Evolutionary conservation across 192 early-diverging fungal species (phyloP).

Genomic region (Geranomyces variabilis): DNA sequence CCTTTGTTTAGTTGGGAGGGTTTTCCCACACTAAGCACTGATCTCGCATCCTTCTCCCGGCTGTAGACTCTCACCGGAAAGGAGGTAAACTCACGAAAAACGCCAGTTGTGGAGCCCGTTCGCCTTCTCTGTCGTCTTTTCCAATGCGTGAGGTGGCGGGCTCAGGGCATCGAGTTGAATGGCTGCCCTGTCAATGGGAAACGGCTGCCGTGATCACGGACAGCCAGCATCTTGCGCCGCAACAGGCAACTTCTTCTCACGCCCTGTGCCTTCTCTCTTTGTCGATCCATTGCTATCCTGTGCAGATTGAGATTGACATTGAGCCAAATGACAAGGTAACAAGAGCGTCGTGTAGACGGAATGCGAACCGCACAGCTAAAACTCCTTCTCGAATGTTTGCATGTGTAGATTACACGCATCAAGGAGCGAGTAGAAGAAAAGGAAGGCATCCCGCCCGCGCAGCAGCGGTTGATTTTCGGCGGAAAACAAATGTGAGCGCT

Average conservation of each 20-base stretch:
- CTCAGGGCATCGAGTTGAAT: no score
- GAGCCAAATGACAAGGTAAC: constrained; percentile 75
- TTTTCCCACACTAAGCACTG: no score
- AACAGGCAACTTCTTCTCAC: not conserved
- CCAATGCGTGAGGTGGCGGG: no score
- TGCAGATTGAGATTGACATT: constrained; percentile 88
- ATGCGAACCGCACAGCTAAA: no score
- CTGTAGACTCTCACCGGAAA: constrained; percentile 84
- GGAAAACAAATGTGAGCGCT: constrained; percentile 95
- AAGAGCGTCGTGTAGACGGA: not conserved
- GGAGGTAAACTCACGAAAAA: constrained; percentile 80
- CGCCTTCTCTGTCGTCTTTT: not conserved
- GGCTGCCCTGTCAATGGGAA: no score
- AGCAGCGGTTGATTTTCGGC: constrained; percentile 93
- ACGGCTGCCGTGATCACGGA: no score
- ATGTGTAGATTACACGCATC: constrained; percentile 76
- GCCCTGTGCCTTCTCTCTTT: not conserved
- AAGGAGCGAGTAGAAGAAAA: constrained; percentile 94
- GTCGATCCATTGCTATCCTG: no score
- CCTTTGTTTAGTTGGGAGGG: no score
- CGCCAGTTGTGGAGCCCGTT: no score
- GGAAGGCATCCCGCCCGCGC: constrained; percentile 95
- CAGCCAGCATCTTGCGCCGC: no score
- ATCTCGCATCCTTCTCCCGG: not conserved
- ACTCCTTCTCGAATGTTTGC: no score